Evolutionary conservation across 805 yeast species (phyloP), one percentile per base, ranked within the genome.

Genomic region (Pichia rugopelliculosa): DNA sequence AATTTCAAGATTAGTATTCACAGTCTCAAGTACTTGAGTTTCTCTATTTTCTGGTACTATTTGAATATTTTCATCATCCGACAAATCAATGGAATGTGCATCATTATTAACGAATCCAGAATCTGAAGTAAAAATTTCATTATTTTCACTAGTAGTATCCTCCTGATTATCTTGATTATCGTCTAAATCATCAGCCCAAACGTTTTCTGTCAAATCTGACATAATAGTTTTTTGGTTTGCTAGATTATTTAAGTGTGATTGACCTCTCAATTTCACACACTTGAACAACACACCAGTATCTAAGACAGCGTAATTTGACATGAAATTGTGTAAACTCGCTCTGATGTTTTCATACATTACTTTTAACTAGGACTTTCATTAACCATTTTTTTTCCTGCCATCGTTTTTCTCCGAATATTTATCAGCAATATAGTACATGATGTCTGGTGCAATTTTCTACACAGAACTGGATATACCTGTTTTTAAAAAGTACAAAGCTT

Each of bases 401-500:
- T n/a, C n/a, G n/a, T n/a, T n/a, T n/a, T n/a, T n/a, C n/a, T n/a
- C n/a, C n/a, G n/a, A n/a, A n/a, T n/a, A n/a, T n/a, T n/a, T n/a
- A n/a, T n/a, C n/a, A n/a, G n/a, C n/a, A 6, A 21, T 15, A 21
- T 3, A 21, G 10, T 17, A 22, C 6, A 22, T 9, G 10, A 47
- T 47, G 50, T 20, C 45, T 6, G 7, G 13, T 10, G 7, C 7
- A 8, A 12, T 46, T 45, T n/a, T 27, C 6, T 51, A 47, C 25
- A 46, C 46, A 44, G 41, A 46, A 9, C 48, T 60, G 7, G 46
- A 47, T 30, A 38, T 60, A 3, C 45, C 56, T 1, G 55, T 54
- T 20, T 60, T 59, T 44, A 55, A 55, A 1, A 44, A 54, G 0
- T 48, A 48, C 45, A 49, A 44, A 18, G 51, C 57, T 9, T 38